These are phyloP conservation scores for Daldinia concentrica DNA, from an alignment of 495 filamentous ascomycete species.

Conservation along the genomic window DNA sequence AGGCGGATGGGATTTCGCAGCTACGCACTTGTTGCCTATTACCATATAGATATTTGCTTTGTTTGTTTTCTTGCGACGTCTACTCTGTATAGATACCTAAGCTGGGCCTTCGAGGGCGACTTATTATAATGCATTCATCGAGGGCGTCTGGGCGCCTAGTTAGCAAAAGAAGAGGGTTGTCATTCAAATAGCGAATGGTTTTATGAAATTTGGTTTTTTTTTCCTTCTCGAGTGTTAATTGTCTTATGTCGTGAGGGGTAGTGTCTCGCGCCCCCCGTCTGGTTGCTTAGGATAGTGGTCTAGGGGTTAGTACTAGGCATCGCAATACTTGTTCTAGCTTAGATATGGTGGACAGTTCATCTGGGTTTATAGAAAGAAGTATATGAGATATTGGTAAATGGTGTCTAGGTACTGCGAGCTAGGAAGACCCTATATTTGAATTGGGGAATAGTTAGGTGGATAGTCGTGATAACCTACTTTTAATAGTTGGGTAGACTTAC, in stretches of 20 bases:
- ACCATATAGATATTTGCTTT: conserved; percentile 3
- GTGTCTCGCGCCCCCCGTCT: neutral
- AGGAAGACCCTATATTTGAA: no score
- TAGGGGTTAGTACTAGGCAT: no score
- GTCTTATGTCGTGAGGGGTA: neutral
- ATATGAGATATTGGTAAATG: no score
- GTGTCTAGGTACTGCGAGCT: no score
- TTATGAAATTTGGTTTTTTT: neutral
- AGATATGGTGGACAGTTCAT: no score
- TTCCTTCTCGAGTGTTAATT: neutral
- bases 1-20: conserved; percentile 1
- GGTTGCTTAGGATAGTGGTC: no score
- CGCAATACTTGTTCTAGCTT: no score
- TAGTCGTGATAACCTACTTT: no score
- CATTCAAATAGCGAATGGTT: conserved; percentile 21
- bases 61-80: conserved; percentile 9
- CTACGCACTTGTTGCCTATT: neutral
- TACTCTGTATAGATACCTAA: conserved; percentile 27
- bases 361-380: no score
- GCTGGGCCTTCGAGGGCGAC: conserved; percentile 24
- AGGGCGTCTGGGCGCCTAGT: conserved; percentile 30
- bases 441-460: no score
- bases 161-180: conserved; percentile 17
- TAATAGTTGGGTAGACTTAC: no score
- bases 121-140: conserved; percentile 23